Conservation (phyloP, 2,329 filamentous ascomycete genomes). For the Alternaria sp. region DNA sequence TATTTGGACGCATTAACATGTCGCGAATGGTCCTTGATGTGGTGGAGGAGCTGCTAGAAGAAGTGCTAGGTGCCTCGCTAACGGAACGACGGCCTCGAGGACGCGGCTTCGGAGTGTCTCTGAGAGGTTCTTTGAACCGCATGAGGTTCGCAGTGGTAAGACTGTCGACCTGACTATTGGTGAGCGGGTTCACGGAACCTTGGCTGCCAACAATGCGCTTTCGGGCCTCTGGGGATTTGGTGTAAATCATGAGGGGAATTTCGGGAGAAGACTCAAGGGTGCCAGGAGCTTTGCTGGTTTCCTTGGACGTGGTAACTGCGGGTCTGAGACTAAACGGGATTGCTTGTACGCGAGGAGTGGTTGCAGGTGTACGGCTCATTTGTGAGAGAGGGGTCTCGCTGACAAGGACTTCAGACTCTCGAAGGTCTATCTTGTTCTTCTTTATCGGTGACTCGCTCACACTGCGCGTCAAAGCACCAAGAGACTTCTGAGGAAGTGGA, state of each 20-base stretch:
- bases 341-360: constrained; percentile 10
- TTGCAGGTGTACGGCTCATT: constrained; percentile 6
- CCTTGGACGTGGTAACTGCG: constrained; percentile 6
- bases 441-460: not conserved
- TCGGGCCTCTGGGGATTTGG: not conserved
- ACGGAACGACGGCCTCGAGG: constrained; percentile 15
- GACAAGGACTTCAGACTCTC: constrained; percentile 18
- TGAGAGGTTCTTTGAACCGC: constrained; percentile 27
- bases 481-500: constrained; percentile 2
- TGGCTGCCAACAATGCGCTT: constrained; percentile 5
- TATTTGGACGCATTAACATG: constrained; percentile 30
- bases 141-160: constrained; percentile 28
- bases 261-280: constrained; percentile 9
- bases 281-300: constrained; percentile 1
- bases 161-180: constrained; percentile 8
- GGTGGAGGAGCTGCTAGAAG: constrained; percentile 24
- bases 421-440: not conserved
- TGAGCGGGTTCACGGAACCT: constrained; percentile 9
- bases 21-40: constrained; percentile 36
- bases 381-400: constrained; percentile 26
- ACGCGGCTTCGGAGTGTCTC: constrained; percentile 24
- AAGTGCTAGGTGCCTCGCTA: constrained; percentile 14
- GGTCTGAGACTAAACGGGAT: constrained; percentile 23
- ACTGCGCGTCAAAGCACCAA: not conserved
- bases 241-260: not conserved